phyloP scores from a whole-genome alignment of 2,329 filamentous ascomycete genomes.

The Elsinoe ampelina region DNA sequence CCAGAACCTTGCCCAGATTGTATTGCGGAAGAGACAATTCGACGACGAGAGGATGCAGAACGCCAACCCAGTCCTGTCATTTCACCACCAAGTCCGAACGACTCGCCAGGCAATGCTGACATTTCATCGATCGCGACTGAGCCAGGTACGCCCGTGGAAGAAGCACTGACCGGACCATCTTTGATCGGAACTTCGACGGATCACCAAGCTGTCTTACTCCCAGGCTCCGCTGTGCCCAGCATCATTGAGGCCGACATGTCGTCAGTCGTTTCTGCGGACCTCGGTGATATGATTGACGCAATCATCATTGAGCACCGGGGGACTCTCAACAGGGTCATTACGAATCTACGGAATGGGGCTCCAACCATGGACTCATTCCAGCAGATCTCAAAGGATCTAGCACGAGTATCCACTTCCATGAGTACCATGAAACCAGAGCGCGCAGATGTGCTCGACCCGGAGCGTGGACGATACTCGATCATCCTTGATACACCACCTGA shows the following conservation, averaged over 20 bases:
- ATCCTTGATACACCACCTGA: slow-evolving; percentile 25
- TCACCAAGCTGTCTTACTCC: slow-evolving; percentile 15
- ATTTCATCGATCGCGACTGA: slow-evolving; percentile 14
- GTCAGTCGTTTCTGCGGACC: slow-evolving; percentile 26
- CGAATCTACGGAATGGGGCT: slow-evolving; percentile 26
- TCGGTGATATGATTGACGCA: slow-evolving; percentile 31
- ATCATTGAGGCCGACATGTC: slow-evolving; percentile 18
- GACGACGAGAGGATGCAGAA: slow-evolving; percentile 18
- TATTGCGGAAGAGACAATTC: slow-evolving; percentile 23
- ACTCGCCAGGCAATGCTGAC: slow-evolving; percentile 10
- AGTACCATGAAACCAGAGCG: slow-evolving; percentile 18
- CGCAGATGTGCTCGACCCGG: slow-evolving; percentile 19
- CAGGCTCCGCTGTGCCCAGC: slow-evolving; percentile 14
- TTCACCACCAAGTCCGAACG: background rate
- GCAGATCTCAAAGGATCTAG: slow-evolving; percentile 22
- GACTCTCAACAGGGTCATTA: slow-evolving; percentile 31
- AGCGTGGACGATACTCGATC: slow-evolving; percentile 13
- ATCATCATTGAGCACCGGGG: slow-evolving; percentile 34
- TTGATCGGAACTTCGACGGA: slow-evolving; percentile 15
- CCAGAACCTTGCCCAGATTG: slow-evolving; percentile 25
- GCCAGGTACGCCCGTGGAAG: slow-evolving; percentile 12
- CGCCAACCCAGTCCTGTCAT: background rate
- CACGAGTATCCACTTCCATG: slow-evolving; percentile 18
- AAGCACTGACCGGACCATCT: slow-evolving; percentile 7
- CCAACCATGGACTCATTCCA: slow-evolving; percentile 18